Conservation (phyloP, 306 rosid species). For the Castanea mollissima region DNA sequence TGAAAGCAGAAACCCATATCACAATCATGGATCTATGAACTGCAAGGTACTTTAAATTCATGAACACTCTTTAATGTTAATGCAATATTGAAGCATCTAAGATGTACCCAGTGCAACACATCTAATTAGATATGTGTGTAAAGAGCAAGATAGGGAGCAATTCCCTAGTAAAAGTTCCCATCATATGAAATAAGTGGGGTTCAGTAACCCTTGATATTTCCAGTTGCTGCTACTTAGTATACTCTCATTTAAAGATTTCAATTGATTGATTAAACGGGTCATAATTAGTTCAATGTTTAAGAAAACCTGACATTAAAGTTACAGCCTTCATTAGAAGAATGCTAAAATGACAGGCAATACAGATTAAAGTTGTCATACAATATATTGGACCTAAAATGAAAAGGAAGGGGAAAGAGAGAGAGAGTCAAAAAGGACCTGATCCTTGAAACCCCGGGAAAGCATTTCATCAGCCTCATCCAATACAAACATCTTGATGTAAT, state of each 20-base stretch:
- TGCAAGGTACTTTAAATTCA: too few relatives aligned
- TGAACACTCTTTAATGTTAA: too few relatives aligned
- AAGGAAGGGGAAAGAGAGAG: neutral
- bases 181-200: neutral
- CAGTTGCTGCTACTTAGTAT: neutral
- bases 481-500: slow-evolving; percentile 70
- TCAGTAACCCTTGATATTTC: neutral
- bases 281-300: neutral
- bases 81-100: too few relatives aligned
- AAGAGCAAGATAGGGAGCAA: neutral
- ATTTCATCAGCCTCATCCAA: slow-evolving; percentile 89
- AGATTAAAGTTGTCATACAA: neutral
- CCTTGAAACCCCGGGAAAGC: slow-evolving; percentile 81
- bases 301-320: neutral
- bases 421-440: slow-evolving; percentile 50
- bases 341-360: neutral
- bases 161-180: neutral
- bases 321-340: neutral
- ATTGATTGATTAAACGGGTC: neutral
- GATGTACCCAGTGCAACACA: too few relatives aligned
- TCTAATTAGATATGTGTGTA: too few relatives aligned
- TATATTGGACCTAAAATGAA: neutral
- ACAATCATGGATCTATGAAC: too few relatives aligned
- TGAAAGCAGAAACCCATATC: too few relatives aligned
- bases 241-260: neutral